These are phyloP conservation scores for Talinum fruticosum DNA, from an alignment of 148 eudicot genomes.

Conservation along the genomic window DNA sequence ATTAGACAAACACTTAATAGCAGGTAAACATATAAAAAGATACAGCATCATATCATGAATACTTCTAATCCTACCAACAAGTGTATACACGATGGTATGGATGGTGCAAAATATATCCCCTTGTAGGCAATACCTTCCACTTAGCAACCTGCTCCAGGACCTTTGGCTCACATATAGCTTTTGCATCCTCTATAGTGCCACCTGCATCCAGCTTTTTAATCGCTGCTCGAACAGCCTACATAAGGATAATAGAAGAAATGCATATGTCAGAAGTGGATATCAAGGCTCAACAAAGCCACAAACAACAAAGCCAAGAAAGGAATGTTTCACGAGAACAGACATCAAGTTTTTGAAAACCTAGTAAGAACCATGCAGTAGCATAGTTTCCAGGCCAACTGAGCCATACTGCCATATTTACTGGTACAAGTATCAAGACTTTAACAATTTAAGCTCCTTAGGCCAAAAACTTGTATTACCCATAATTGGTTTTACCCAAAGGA, in stretches of 20 bases:
- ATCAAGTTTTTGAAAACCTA: neutral
- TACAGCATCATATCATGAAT: neutral
- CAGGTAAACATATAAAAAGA: neutral
- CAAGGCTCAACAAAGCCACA: constrained; percentile 5
- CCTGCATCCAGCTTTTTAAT: constrained; percentile 57
- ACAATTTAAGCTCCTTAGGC: neutral
- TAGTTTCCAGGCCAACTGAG: neutral
- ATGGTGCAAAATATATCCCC: neutral
- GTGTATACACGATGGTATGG: neutral
- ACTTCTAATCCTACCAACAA: neutral
- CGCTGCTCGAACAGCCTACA: constrained; percentile 81
- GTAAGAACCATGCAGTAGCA: neutral
- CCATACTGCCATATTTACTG: neutral
- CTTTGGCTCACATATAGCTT: constrained; percentile 62
- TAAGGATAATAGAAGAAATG: neutral
- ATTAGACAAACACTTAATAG: neutral
- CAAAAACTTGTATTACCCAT: neutral
- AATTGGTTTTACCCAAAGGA: neutral
- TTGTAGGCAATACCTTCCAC: constrained; percentile 60
- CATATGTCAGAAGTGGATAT: constrained; percentile 1
- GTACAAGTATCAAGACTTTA: neutral
- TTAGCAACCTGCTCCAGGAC: constrained; percentile 52
- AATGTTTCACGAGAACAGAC: neutral
- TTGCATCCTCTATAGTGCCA: constrained; percentile 62
- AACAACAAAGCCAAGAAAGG: neutral